Conservation (phyloP, 106 monocot species). For the Dendrobium officinale region DNA sequence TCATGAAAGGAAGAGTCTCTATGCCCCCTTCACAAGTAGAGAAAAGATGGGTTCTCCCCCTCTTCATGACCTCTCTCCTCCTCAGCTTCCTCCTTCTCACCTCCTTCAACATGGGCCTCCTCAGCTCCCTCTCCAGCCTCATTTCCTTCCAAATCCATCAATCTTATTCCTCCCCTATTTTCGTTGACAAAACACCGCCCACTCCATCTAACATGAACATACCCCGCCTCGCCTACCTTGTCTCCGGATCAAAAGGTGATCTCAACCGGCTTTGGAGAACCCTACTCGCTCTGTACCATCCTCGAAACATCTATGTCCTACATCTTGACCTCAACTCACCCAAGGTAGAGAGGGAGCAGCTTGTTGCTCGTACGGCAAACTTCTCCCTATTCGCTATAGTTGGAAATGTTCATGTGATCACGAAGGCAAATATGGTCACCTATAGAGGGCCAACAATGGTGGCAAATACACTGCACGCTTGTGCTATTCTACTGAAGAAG, state of each 20-base stretch:
- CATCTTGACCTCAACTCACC: conserved; percentile 18
- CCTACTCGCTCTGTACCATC: conserved; percentile 12
- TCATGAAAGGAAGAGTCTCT: background rate
- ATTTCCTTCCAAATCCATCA: background rate
- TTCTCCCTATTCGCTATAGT: background rate
- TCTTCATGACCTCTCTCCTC: conserved; percentile 3
- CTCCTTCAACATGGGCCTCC: conserved; percentile 21
- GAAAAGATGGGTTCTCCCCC: conserved; percentile 13
- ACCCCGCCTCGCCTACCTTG: background rate
- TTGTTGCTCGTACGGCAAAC: background rate
- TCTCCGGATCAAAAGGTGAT: background rate
- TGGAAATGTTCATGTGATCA: conserved; percentile 14
- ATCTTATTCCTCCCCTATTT: background rate
- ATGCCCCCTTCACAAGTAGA: background rate
- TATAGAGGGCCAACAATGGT: conserved; percentile 8
- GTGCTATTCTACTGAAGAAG: background rate
- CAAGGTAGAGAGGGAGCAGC: conserved; percentile 6
- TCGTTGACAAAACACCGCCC: background rate
- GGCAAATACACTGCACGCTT: background rate
- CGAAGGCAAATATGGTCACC: conserved; percentile 19
- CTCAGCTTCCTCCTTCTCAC: conserved; percentile 15
- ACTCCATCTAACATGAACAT: background rate
- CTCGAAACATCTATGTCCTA: conserved; percentile 12
- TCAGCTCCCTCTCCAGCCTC: conserved; percentile 14
- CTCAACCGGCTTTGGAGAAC: conserved; percentile 7